These are phyloP conservation scores for Avena atlantica DNA, from an alignment of 176 grass and related monocot genomes.

Conservation along the genomic window DNA sequence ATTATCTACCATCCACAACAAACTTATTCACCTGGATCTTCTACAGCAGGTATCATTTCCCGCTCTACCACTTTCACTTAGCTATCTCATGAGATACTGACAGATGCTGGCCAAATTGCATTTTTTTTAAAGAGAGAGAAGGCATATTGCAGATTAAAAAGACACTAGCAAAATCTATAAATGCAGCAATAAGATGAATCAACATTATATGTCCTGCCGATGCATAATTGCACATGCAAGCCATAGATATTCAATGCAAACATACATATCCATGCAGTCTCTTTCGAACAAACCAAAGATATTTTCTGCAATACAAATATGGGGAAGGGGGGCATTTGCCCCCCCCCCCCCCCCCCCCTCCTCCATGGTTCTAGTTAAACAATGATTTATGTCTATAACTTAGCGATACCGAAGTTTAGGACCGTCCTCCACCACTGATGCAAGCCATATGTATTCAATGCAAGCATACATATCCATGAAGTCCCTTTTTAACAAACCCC, in stretches of 20 bases:
- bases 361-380: no score
- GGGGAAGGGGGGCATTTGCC: no score
- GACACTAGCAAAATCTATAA: neutral
- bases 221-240: neutral
- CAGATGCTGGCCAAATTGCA: neutral
- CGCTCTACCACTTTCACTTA: neutral
- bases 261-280: neutral
- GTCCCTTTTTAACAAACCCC: neutral
- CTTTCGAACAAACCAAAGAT: neutral
- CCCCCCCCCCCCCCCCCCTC: no score
- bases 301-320: no score
- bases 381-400: no score
- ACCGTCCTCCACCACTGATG: no score
- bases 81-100: neutral
- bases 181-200: slow-evolving; percentile 15
- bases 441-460: neutral
- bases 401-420: no score
- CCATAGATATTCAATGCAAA: slow-evolving; percentile 5
- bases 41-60: neutral
- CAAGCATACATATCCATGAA: neutral
- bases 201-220: neutral
- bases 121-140: neutral
- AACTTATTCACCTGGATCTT: neutral
- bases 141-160: slow-evolving; percentile 10
- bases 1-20: neutral